Conservation (phyloP, 148 eudicot genomes). For the Limonium bicolor region DNA sequence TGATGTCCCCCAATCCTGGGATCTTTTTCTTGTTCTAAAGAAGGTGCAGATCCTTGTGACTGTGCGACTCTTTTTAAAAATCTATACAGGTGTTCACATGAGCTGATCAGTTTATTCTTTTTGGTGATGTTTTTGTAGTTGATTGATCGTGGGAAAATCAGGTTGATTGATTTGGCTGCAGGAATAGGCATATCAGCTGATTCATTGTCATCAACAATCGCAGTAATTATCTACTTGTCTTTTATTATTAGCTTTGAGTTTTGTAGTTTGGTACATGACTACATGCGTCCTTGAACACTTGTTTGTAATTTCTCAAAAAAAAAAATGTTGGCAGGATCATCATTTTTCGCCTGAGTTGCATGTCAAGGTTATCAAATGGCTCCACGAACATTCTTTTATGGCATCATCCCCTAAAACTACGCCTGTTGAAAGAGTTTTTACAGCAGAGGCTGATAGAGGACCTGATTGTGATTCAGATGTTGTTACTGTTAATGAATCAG, state of each 20-base stretch:
- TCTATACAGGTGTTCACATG: neutral
- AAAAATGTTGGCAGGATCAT: conserved; percentile 49
- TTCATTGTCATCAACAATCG: conserved; percentile 38
- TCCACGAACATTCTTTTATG: conserved; percentile 39
- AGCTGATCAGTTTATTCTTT: neutral
- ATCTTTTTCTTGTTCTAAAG: conserved; percentile 38
- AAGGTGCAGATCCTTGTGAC: conserved; percentile 35
- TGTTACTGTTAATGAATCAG: conserved; percentile 22
- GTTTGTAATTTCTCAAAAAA: conserved; percentile 3
- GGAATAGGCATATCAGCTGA: conserved; percentile 50
- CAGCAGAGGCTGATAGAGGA: conserved; percentile 27
- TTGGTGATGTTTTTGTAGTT: conserved; percentile 30
- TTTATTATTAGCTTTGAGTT: neutral
- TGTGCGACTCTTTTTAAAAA: neutral
- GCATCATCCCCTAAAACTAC: conserved; percentile 30
- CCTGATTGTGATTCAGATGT: conserved; percentile 28
- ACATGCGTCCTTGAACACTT: neutral
- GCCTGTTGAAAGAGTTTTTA: conserved; percentile 21
- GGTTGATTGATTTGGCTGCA: conserved; percentile 48
- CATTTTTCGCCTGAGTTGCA: conserved; percentile 39
- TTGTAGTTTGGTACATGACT: conserved; percentile 4
- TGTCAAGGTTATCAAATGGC: conserved; percentile 52
- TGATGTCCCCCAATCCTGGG: conserved; percentile 15
- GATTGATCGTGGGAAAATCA: conserved; percentile 60
- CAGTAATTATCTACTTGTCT: conserved; percentile 29